A percentile compares a stretch with the other conserved stretches of the same genome.
Conservation (phyloP, 78 protist species). For the Anaeramoeba flamelloides region DNA sequence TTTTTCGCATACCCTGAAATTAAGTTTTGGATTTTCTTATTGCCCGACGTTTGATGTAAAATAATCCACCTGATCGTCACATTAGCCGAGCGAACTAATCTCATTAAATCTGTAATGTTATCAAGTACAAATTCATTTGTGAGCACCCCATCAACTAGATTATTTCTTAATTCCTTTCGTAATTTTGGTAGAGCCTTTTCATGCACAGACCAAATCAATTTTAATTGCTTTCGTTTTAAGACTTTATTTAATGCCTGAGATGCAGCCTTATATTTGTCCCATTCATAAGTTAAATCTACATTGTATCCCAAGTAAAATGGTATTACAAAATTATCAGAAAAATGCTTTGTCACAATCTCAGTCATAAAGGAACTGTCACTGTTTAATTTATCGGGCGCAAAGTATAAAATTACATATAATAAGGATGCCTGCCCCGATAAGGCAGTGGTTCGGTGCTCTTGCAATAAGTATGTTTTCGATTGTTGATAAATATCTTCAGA, state of each 20-base stretch:
- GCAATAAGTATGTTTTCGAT: conserved; percentile 63
- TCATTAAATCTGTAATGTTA: conserved; percentile 35
- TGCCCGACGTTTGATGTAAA: conserved; percentile 36
- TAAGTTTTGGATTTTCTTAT: conserved; percentile 27
- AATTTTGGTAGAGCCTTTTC: background rate
- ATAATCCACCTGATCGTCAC: conserved; percentile 73
- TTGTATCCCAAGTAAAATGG: conserved; percentile 77
- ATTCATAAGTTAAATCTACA: conserved; percentile 64
- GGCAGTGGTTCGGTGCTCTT: conserved; percentile 87
- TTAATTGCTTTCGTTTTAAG: conserved; percentile 18
- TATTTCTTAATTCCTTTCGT: background rate
- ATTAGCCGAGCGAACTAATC: conserved; percentile 53
- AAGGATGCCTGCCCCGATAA: conserved; percentile 78
- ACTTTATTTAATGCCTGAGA: conserved; percentile 70
- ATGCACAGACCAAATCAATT: background rate
- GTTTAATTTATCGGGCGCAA: conserved; percentile 64
- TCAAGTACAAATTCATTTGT: conserved; percentile 63
- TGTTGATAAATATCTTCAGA: conserved; percentile 77
- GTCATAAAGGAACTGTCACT: conserved; percentile 62
- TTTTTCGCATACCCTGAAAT: conserved; percentile 14
- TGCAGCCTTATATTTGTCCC: conserved; percentile 83
- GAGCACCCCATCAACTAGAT: conserved; percentile 61
- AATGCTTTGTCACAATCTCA: conserved; percentile 86
- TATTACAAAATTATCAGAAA: conserved; percentile 85
- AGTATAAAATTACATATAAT: conserved; percentile 76